Conservation (phyloP, 352 stramenopile genomes). For the Phytophthora multivora region DNA sequence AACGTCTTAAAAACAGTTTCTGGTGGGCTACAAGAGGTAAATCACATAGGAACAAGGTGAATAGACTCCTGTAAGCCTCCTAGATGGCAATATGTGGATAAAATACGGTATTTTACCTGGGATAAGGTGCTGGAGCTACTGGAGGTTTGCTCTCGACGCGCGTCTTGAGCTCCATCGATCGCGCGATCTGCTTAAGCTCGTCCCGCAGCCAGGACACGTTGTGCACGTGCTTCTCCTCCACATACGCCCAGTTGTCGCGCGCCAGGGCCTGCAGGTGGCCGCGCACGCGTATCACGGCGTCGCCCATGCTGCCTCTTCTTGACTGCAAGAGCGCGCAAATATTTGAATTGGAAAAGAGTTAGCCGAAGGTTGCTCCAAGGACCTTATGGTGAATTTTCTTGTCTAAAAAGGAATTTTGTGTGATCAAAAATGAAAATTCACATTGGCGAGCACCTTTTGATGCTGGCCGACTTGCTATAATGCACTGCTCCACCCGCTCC, state of each 20-base stretch:
- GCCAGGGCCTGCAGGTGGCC: slow-evolving; percentile 56
- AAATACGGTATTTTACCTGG: slow-evolving; percentile 11
- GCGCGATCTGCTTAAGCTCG: slow-evolving; percentile 55
- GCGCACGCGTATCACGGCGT: slow-evolving; percentile 69
- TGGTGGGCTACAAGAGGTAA: slow-evolving; percentile 4
- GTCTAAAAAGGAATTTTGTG: no score
- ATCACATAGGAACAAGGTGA: background rate
- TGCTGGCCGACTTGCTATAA: slow-evolving; percentile 17
- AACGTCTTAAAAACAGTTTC: slow-evolving; percentile 9
- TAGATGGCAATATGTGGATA: background rate
- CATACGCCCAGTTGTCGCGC: slow-evolving; percentile 50
- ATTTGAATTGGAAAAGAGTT: slow-evolving; percentile 22
- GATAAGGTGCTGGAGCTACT: slow-evolving; percentile 16
- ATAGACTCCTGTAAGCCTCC: background rate
- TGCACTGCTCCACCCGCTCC: slow-evolving; percentile 19
- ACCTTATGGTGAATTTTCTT: no score
- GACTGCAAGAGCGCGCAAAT: background rate
- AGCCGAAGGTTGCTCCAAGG: slow-evolving; percentile 7
- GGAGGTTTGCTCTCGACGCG: slow-evolving; percentile 42
- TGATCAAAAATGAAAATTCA: slow-evolving; percentile 37
- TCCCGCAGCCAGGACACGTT: slow-evolving; percentile 58
- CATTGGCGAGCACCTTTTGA: slow-evolving; percentile 20
- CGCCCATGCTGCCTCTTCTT: slow-evolving; percentile 49
- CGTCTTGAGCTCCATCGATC: slow-evolving; percentile 54
- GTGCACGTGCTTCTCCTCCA: slow-evolving; percentile 50